A percentile compares a stretch with the other conserved stretches of the same genome.
Evolutionary conservation across 164 flowering plant species (phyloP).

Genomic region (Buxus sempervirens): DNA sequence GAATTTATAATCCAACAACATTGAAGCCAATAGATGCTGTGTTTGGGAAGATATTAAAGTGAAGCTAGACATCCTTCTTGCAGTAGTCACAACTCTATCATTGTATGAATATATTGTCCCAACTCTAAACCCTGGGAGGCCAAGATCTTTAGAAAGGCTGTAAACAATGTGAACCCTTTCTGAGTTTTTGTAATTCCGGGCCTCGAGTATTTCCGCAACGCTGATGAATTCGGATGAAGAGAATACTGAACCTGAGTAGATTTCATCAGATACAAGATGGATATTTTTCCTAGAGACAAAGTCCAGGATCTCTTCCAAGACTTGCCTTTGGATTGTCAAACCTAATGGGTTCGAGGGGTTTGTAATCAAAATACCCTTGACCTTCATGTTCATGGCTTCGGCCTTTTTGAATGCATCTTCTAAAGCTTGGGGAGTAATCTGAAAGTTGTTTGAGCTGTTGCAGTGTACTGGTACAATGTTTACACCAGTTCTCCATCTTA

Average conservation of each 20-base stretch:
- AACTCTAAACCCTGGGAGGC: slow-evolving; percentile 1
- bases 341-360: slow-evolving; percentile 6
- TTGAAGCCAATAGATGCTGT: background rate
- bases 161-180: slow-evolving; percentile 1
- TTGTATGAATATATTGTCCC: background rate
- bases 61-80: slow-evolving; percentile 2
- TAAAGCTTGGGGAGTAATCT: background rate
- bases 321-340: background rate
- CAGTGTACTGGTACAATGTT: background rate
- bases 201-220: background rate
- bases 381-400: background rate
- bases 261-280: slow-evolving; percentile 4
- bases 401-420: background rate
- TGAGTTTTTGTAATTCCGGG: background rate
- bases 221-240: background rate
- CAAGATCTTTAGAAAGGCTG: background rate
- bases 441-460: slow-evolving; percentile 3
- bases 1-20: background rate
- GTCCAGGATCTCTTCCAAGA: background rate
- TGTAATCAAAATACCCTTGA: background rate
- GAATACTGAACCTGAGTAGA: slow-evolving; percentile 1
- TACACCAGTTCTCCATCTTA: slow-evolving; percentile 3
- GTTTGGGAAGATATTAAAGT: background rate
- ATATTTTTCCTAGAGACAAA: background rate
- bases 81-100: background rate